phyloP scores from a whole-genome alignment of 2,329 filamentous ascomycete species.

The Fusarium burgessii region DNA sequence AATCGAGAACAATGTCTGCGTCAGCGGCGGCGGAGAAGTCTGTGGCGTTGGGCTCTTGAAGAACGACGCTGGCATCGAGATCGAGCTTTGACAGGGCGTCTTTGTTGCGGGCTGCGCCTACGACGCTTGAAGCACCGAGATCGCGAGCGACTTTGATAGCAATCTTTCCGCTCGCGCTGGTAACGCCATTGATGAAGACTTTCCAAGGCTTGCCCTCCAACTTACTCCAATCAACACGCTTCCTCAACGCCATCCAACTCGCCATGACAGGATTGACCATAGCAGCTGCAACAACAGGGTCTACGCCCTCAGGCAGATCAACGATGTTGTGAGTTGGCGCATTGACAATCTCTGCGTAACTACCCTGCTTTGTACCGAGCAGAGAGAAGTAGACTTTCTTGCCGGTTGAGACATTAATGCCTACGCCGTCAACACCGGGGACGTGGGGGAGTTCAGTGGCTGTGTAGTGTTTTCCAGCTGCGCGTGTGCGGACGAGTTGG shows the following conservation, averaged over 20 bases:
- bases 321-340: constrained; percentile 55
- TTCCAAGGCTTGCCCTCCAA: constrained; percentile 58
- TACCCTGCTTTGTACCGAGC: constrained; percentile 53
- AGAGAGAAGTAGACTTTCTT: constrained; percentile 62
- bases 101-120: constrained; percentile 64
- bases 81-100: constrained; percentile 56
- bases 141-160: constrained; percentile 61
- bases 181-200: constrained; percentile 63
- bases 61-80: constrained; percentile 60
- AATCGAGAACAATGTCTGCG: constrained; percentile 68
- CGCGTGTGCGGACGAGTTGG: constrained; percentile 64
- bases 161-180: constrained; percentile 63
- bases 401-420: constrained; percentile 57
- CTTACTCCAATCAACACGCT: constrained; percentile 51
- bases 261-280: constrained; percentile 67
- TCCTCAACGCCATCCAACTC: constrained; percentile 68
- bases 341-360: constrained; percentile 62
- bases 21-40: constrained; percentile 61
- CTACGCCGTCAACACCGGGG: constrained; percentile 66
- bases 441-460: constrained; percentile 61
- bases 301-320: constrained; percentile 58
- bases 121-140: constrained; percentile 62
- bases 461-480: constrained; percentile 66
- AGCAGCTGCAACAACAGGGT: constrained; percentile 63
- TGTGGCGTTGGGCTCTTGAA: constrained; percentile 55